Percentiles rank a stretch among this genome's conserved stretches.
Evolutionary conservation across 2,329 filamentous ascomycete species (phyloP).

Genomic region (Apiospora kogelbergensis): DNA sequence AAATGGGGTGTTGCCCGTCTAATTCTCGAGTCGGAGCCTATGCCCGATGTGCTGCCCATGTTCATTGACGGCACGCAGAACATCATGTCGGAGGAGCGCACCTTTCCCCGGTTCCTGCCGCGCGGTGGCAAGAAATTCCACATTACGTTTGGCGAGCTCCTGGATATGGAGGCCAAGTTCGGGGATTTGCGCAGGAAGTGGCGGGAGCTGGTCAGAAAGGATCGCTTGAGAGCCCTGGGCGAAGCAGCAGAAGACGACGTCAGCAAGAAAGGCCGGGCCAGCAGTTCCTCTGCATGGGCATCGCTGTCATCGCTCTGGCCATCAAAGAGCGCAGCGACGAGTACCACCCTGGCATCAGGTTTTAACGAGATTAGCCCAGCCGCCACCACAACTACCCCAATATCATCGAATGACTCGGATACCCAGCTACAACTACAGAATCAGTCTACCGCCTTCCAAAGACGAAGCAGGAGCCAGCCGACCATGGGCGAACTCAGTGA

Average conservation of each 20-base stretch:
- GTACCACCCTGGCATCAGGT: background rate
- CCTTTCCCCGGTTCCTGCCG: conserved; percentile 79
- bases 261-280: background rate
- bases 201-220: conserved; percentile 62
- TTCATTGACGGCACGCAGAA: conserved; percentile 89
- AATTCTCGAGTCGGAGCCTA: conserved; percentile 84
- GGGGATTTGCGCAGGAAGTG: conserved; percentile 75
- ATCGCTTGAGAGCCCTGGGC: conserved; percentile 42
- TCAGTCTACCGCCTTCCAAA: background rate
- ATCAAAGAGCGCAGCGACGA: background rate
- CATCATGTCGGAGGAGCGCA: conserved; percentile 82
- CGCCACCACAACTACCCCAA: background rate
- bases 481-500: conserved; percentile 60
- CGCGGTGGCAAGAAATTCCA: conserved; percentile 68
- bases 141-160: conserved; percentile 75
- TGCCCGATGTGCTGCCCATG: conserved; percentile 87
- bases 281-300: background rate
- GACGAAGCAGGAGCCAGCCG: background rate
- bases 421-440: background rate
- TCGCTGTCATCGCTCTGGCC: background rate
- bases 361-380: background rate
- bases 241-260: background rate
- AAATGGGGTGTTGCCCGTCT: conserved; percentile 94
- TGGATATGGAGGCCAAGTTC: conserved; percentile 74
- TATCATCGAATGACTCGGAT: background rate